Percentiles rank a stretch among this genome's conserved stretches.
Evolutionary conservation across 495 filamentous ascomycete genomes (phyloP).

Genomic region (Penicillium pulvis): DNA sequence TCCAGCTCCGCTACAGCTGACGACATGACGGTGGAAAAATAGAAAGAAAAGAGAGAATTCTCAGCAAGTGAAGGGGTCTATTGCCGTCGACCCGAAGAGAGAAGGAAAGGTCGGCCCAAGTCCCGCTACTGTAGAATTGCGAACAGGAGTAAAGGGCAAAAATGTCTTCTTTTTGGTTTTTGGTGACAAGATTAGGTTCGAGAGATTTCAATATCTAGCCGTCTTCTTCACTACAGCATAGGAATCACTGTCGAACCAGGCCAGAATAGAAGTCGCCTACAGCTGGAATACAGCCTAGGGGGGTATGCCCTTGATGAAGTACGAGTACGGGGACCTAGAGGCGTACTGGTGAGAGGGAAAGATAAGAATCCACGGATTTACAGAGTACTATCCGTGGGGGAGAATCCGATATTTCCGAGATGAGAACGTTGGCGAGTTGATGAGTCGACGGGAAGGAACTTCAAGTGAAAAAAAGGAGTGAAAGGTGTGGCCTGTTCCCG

Average conservation of each 20-base stretch:
- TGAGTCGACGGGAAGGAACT: not conserved
- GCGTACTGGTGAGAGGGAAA: slow-evolving; percentile 24
- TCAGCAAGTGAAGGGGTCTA: slow-evolving; percentile 12
- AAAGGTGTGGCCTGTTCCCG: not conserved
- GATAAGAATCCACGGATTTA: slow-evolving; percentile 25
- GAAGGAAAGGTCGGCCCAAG: slow-evolving; percentile 5
- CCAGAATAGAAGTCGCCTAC: slow-evolving; percentile 36
- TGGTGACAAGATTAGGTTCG: not conserved
- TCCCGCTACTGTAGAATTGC: slow-evolving; percentile 6
- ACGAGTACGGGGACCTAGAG: slow-evolving; percentile 33
- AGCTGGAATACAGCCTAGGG: slow-evolving; percentile 51
- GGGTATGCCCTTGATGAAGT: slow-evolving; percentile 28
- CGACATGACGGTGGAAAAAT: slow-evolving; percentile 54
- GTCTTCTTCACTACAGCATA: slow-evolving; percentile 46
- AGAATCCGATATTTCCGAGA: slow-evolving; percentile 15
- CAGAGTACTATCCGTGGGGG: slow-evolving; percentile 24
- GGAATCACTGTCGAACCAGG: slow-evolving; percentile 32
- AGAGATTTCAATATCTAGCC: slow-evolving; percentile 23
- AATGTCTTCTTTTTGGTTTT: slow-evolving; percentile 3
- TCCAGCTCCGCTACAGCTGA: slow-evolving; percentile 90
- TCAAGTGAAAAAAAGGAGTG: not conserved
- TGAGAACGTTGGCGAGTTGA: slow-evolving; percentile 6
- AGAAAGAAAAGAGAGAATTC: slow-evolving; percentile 17
- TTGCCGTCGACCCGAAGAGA: slow-evolving; percentile 2
- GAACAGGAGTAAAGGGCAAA: slow-evolving; percentile 6